A percentile compares a stretch with the other conserved stretches of the same genome.
Evolutionary conservation across 108 stramenopile species (phyloP).

Genomic region (Mayamaea pseudoterrestris): DNA sequence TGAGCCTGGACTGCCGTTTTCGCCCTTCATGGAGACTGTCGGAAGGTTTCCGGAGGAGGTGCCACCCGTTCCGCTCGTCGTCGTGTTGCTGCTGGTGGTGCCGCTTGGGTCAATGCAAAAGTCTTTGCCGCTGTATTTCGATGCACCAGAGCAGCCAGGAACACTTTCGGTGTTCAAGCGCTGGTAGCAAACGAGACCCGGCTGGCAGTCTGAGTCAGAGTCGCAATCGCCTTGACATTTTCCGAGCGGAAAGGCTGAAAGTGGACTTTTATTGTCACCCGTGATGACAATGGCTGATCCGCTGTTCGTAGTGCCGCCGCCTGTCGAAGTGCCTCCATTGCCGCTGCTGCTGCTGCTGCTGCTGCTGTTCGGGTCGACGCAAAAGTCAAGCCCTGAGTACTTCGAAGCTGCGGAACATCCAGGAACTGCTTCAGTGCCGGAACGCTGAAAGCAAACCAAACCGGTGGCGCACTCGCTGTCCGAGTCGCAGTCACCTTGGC

Average conservation of each 20-base stretch:
- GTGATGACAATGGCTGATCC: too few relatives aligned
- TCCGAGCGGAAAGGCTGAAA: too few relatives aligned
- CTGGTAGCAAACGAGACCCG: slow-evolving; percentile 9
- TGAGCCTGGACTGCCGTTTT: too few relatives aligned
- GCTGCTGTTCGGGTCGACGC: slow-evolving; percentile 11
- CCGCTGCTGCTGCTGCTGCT: too few relatives aligned
- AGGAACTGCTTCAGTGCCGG: slow-evolving; percentile 9
- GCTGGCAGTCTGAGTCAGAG: slow-evolving; percentile 8
- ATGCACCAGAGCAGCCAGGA: slow-evolving; percentile 12
- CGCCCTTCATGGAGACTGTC: too few relatives aligned
- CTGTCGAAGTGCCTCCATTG: too few relatives aligned
- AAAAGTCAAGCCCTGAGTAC: slow-evolving; percentile 13
- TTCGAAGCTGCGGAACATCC: slow-evolving; percentile 19
- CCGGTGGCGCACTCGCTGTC: slow-evolving; percentile 21
- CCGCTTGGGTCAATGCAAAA: slow-evolving; percentile 12
- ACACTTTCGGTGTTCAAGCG: slow-evolving; percentile 8
- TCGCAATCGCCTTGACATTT: slow-evolving; percentile 30
- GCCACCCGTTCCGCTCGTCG: too few relatives aligned
- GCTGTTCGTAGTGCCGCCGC: too few relatives aligned
- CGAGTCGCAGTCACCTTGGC: slow-evolving; percentile 32
- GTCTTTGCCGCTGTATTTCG: slow-evolving; percentile 11
- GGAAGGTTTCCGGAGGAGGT: too few relatives aligned
- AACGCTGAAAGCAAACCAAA: slow-evolving; percentile 23
- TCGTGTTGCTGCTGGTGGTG: too few relatives aligned
- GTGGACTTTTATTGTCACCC: too few relatives aligned